phyloP scores from a whole-genome alignment of 2,329 filamentous ascomycete genomes.

The Pseudocercospora musae region DNA sequence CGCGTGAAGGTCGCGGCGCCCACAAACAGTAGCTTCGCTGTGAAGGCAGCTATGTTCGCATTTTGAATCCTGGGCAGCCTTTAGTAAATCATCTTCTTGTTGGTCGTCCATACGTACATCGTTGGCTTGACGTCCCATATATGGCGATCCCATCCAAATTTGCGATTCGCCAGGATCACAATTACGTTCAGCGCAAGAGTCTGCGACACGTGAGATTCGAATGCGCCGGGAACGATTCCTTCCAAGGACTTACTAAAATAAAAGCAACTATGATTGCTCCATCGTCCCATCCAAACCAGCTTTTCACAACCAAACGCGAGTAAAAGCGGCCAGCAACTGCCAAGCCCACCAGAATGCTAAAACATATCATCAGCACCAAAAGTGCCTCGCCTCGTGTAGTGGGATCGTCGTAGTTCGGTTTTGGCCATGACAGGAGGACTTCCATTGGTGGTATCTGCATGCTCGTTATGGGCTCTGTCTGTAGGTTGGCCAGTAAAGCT shows the following conservation, averaged over 20 bases:
- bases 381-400: slow-evolving; percentile 40
- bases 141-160: slow-evolving; percentile 45
- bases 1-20: slow-evolving; percentile 44
- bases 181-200: slow-evolving; percentile 38
- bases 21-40: slow-evolving; percentile 43
- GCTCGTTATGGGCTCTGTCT: neutral
- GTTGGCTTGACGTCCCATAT: slow-evolving; percentile 40
- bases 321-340: slow-evolving; percentile 41
- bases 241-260: slow-evolving; percentile 10
- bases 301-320: slow-evolving; percentile 40
- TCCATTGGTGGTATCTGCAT: slow-evolving; percentile 31
- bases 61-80: slow-evolving; percentile 18
- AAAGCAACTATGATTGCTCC: slow-evolving; percentile 40
- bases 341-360: slow-evolving; percentile 38
- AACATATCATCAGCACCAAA: slow-evolving; percentile 40
- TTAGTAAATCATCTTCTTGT: neutral
- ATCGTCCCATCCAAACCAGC: slow-evolving; percentile 45
- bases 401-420: slow-evolving; percentile 43
- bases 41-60: slow-evolving; percentile 41
- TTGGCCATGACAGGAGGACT: slow-evolving; percentile 39
- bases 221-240: too few relatives aligned
- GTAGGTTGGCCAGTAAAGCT: neutral
- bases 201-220: neutral
- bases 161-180: slow-evolving; percentile 42
- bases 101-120: neutral